These are phyloP conservation scores for Ramaria sp. DNA, from an alignment of 768 basidiomycete genomes.

Conservation along the genomic window DNA sequence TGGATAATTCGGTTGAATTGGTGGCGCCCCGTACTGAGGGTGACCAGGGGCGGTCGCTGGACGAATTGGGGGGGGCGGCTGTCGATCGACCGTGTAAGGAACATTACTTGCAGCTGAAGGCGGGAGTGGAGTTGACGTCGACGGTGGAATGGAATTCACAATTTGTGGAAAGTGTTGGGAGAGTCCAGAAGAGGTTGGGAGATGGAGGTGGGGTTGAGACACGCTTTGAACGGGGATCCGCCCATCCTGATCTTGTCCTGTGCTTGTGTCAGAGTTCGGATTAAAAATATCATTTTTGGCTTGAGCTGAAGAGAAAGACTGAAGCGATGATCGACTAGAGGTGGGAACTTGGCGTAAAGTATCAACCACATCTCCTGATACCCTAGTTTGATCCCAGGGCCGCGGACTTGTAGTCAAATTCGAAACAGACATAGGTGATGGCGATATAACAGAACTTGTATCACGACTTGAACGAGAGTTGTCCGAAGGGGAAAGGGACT, in stretches of 20 bases:
- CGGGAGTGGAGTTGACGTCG: conserved; percentile 6
- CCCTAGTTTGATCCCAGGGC: not conserved
- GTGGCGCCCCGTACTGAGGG: not conserved
- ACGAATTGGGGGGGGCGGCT: conserved; percentile 1
- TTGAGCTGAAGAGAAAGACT: too few species aligned
- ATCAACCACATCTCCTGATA: not conserved
- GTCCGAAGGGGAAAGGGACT: conserved; percentile 3
- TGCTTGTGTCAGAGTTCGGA: not conserved
- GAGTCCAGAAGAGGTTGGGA: not conserved
- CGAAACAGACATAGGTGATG: not conserved
- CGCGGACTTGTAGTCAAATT: not conserved
- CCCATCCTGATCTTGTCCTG: not conserved
- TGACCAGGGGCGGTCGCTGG: not conserved
- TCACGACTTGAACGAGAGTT: conserved; percentile 3
- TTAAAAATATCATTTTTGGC: not conserved
- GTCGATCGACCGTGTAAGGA: not conserved
- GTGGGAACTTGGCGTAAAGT: not conserved
- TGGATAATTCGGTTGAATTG: not conserved
- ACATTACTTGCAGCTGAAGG: conserved; percentile 11
- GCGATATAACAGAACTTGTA: conserved; percentile 11
- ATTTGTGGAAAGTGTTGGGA: not conserved
- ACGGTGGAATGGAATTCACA: not conserved
- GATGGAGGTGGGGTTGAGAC: not conserved
- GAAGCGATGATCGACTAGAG: not conserved
- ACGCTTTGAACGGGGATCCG: not conserved